Percentiles rank a stretch among this genome's conserved stretches.
These are phyloP conservation scores for Pleurostoma richardsiae DNA, from an alignment of 2,329 filamentous ascomycete species.

Conservation along the genomic window DNA sequence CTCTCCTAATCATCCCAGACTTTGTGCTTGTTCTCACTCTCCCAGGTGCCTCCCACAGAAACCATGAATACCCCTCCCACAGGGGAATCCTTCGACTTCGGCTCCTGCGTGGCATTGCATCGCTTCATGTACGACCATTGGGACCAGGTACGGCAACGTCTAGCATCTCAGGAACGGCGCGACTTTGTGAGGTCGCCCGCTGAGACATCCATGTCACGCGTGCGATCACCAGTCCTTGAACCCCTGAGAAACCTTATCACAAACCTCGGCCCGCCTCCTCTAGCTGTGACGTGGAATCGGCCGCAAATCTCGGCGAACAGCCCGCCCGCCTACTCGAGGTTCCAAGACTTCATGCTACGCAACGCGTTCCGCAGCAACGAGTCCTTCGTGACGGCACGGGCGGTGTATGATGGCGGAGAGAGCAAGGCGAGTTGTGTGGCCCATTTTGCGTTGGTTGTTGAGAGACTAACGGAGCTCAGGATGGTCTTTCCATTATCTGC, in stretches of 20 bases:
- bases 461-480: constrained; percentile 28
- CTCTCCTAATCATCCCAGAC: no score
- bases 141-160: constrained; percentile 62
- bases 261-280: constrained; percentile 61
- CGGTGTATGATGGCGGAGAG: constrained; percentile 67
- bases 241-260: constrained; percentile 57
- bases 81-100: constrained; percentile 60
- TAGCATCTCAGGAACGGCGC: constrained; percentile 54
- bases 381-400: constrained; percentile 57
- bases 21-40: no score
- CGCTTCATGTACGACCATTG: constrained; percentile 67
- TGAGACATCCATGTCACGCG: constrained; percentile 40
- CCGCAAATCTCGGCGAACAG: constrained; percentile 60
- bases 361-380: constrained; percentile 63
- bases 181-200: constrained; percentile 50
- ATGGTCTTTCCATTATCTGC: constrained; percentile 64
- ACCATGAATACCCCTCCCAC: constrained; percentile 31
- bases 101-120: constrained; percentile 65
- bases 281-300: constrained; percentile 66
- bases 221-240: constrained; percentile 53
- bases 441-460: not conserved
- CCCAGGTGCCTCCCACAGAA: constrained; percentile 24
- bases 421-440: constrained; percentile 46
- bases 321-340: constrained; percentile 60
- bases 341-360: constrained; percentile 68